Evolutionary conservation across 257 asterid genomes (phyloP).

Genomic region (Ajuga chamaepitys): DNA sequence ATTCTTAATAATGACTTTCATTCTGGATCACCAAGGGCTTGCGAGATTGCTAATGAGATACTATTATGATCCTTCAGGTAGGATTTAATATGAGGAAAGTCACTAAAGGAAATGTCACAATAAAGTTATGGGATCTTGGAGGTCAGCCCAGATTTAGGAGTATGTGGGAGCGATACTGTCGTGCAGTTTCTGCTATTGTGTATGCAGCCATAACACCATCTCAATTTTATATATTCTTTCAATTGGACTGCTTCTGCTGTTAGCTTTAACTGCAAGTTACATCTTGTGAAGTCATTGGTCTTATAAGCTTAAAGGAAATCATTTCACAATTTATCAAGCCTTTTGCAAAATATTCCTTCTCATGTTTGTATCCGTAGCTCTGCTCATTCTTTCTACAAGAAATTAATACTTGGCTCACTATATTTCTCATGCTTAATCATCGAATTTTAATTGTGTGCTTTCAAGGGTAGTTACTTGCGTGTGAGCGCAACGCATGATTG

Average conservation of each 20-base stretch:
- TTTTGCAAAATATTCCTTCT: neutral
- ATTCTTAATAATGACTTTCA: neutral
- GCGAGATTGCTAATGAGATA: neutral
- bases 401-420: neutral
- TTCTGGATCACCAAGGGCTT: neutral
- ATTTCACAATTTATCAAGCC: neutral
- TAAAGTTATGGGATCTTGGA: constrained; percentile 99
- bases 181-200: constrained; percentile 99
- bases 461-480: neutral
- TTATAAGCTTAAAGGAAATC: neutral
- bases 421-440: neutral
- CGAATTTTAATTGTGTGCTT: neutral
- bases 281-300: neutral
- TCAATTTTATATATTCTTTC: constrained; percentile 9
- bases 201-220: constrained; percentile 32
- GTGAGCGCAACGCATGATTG: neutral
- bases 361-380: neutral
- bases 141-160: constrained; percentile 98
- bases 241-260: neutral
- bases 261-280: neutral
- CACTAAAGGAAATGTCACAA: constrained; percentile 94
- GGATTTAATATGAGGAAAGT: constrained; percentile 97
- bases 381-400: neutral
- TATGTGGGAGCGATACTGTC: constrained; percentile 98
- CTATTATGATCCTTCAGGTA: constrained; percentile 45